phyloP scores from a whole-genome alignment of 1,284 basidiomycete genomes.

The Microbotryum violaceum region DNA sequence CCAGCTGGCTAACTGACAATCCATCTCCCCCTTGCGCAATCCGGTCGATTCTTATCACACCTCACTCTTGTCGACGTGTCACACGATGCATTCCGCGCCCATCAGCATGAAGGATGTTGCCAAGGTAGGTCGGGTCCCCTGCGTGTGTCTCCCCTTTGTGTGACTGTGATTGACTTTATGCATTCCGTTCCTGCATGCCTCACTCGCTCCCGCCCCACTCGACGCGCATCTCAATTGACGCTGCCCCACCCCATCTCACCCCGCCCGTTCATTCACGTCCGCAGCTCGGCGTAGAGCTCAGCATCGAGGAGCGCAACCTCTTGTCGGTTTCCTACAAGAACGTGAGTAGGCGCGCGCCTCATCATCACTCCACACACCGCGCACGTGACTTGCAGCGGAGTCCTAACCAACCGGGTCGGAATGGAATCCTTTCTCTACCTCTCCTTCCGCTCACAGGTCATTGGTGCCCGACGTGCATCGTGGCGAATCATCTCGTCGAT shows the following conservation, averaged over 20 bases:
- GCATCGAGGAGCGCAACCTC: slow-evolving; percentile 98
- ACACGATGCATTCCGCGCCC: neutral
- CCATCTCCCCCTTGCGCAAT: neutral
- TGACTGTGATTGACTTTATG: neutral
- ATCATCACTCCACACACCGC: neutral
- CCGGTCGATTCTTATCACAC: slow-evolving; percentile 11
- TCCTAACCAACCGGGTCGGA: slow-evolving; percentile 26
- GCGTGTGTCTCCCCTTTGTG: neutral
- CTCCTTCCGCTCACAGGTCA: slow-evolving; percentile 41
- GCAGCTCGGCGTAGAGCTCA: slow-evolving; percentile 58
- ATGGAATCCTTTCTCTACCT: neutral
- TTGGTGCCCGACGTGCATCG: slow-evolving; percentile 95
- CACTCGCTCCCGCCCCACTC: neutral
- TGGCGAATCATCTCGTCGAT: slow-evolving; percentile 99
- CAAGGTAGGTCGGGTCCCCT: slow-evolving; percentile 6
- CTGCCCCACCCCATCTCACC: neutral
- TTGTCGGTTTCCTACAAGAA: slow-evolving; percentile 99
- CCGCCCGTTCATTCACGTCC: neutral
- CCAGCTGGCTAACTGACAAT: neutral
- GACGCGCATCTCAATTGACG: neutral
- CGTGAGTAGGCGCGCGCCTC: slow-evolving; percentile 47
- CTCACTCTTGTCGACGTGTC: neutral
- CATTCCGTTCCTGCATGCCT: neutral
- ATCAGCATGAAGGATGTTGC: slow-evolving; percentile 33
- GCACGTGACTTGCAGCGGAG: too few species aligned